Conservation (phyloP, 23 red algal genomes). For the Pyropia yezoensis region DNA sequence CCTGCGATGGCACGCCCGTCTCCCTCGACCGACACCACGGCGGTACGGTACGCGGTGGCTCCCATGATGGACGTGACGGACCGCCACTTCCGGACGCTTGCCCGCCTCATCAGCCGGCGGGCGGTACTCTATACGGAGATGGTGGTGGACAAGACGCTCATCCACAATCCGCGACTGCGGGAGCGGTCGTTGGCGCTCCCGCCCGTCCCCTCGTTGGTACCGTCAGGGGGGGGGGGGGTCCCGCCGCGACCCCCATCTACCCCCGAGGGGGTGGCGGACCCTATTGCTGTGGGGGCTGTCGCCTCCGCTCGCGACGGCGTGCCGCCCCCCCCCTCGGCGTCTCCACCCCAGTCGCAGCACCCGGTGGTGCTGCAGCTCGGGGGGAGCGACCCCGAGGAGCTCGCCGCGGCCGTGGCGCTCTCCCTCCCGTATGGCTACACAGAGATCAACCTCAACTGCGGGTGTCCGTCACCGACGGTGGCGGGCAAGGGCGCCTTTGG, state of each 20-base stretch:
- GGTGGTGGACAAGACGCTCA: slow-evolving; percentile 87
- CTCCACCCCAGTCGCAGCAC: slow-evolving; percentile 4
- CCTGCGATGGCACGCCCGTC: not conserved
- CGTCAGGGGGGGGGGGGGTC: not conserved
- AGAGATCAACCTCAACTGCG: slow-evolving; percentile 96
- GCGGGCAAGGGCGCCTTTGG: slow-evolving; percentile 87
- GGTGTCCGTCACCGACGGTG: slow-evolving; percentile 78
- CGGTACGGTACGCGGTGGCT: slow-evolving; percentile 56
- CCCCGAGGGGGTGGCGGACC: not conserved
- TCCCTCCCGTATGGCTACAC: slow-evolving; percentile 49
- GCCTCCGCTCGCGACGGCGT: not conserved
- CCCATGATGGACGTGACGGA: slow-evolving; percentile 99
- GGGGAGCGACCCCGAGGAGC: slow-evolving; percentile 46
- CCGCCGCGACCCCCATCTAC: not conserved
- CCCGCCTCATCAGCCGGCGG: slow-evolving; percentile 54
- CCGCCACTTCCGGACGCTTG: slow-evolving; percentile 70
- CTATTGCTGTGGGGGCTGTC: not conserved
- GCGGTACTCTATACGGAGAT: slow-evolving; percentile 96
- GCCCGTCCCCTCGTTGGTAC: slow-evolving; percentile 3
- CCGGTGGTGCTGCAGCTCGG: slow-evolving; percentile 87
- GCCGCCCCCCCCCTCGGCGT: no score
- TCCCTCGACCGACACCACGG: not conserved
- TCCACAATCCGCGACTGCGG: slow-evolving; percentile 43
- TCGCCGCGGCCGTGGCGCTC: slow-evolving; percentile 45
- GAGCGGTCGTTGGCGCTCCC: slow-evolving; percentile 28